Base-by-base conservation (phyloP, 768 basidiomycete genomes). In the Zangia roseola region DNA sequence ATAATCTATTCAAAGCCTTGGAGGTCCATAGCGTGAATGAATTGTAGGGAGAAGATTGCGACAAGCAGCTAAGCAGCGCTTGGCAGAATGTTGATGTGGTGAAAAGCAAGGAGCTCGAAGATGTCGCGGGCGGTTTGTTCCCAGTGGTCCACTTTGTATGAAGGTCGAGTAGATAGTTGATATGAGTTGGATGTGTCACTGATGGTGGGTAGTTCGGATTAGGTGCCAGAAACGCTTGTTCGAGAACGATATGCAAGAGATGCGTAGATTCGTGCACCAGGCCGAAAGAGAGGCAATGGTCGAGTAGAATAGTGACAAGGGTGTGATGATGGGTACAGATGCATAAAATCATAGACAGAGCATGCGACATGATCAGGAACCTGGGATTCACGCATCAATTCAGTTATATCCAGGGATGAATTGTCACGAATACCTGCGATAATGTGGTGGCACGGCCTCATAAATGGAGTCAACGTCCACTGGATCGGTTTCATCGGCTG, bases 301-400 rank as follows among this genome's bases (percentile, higher is more conserved):
- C 76, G 1, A 84, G 70, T 1, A 85, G 70, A 28, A 70, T 60
- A 14, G 64, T 70, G 24, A 81, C 59, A 12, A 85, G 71, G 6
- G 79, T 77, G 25, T 75, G 74, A 52, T 80, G 70, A 40, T 67
- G 72, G 5, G 74, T 68, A 49, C 76, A 81, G 4, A 65, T 63
- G 20, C 65, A 64, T 34, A 83, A 60, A 13, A 81, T 69, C 24
- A 82, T 59, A 20, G 69, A 71, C 7, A 83, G 60, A 9, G 81
- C 77, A 58, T 85, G 81, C 0, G 81, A 73, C 5, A 79, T 57
- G 17, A 84, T 55, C 17, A 77, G 69, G 58, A 69, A 75, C 40
- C 82, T 84, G 35, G 10, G 17, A 7, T 28, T 28, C 21, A 41
- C 19, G 21, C 8, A 43, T 61, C 40, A 53, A 35, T 40, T 40